Conservation (phyloP, 805 yeast genomes). For the Komagataella pastoris region DNA sequence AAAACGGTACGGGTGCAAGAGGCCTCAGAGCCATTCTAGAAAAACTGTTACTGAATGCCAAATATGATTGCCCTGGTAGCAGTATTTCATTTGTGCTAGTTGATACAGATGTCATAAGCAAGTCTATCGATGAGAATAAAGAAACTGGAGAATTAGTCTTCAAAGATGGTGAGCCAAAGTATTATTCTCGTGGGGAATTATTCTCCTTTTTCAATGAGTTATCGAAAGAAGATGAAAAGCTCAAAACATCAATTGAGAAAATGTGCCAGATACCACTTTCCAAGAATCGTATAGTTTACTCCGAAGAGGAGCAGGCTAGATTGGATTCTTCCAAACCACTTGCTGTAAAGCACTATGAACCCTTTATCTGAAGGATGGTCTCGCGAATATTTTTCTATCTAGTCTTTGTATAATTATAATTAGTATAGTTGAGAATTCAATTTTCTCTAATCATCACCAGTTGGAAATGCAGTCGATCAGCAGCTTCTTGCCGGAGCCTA, state of each 20-base stretch:
- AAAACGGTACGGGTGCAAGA: constrained; percentile 49
- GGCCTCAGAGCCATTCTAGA: constrained; percentile 45
- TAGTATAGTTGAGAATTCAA: too few species aligned
- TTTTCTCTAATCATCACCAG: not conserved
- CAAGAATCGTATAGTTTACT: not conserved
- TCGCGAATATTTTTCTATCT: not conserved
- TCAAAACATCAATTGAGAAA: constrained; percentile 20
- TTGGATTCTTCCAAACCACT: not conserved
- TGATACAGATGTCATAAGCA: constrained; percentile 27
- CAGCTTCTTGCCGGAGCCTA: not conserved
- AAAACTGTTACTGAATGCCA: constrained; percentile 32
- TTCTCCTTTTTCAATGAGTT: constrained; percentile 27
- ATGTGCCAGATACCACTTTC: constrained; percentile 13
- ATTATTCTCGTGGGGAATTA: constrained; percentile 30
- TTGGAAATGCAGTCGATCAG: not conserved
- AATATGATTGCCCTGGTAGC: constrained; percentile 49
- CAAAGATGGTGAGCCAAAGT: constrained; percentile 22
- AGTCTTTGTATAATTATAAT: not conserved
- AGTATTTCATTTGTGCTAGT: constrained; percentile 36
- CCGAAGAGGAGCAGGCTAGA: not conserved
- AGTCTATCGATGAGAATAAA: constrained; percentile 18
- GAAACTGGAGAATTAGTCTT: constrained; percentile 3
- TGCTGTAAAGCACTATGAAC: not conserved
- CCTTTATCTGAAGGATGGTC: not conserved
- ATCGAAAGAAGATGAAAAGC: constrained; percentile 23